A percentile compares a stretch with the other conserved stretches of the same genome.
Evolutionary conservation across 352 stramenopile species (phyloP).

Genomic region (Globisporangium emineosum): DNA sequence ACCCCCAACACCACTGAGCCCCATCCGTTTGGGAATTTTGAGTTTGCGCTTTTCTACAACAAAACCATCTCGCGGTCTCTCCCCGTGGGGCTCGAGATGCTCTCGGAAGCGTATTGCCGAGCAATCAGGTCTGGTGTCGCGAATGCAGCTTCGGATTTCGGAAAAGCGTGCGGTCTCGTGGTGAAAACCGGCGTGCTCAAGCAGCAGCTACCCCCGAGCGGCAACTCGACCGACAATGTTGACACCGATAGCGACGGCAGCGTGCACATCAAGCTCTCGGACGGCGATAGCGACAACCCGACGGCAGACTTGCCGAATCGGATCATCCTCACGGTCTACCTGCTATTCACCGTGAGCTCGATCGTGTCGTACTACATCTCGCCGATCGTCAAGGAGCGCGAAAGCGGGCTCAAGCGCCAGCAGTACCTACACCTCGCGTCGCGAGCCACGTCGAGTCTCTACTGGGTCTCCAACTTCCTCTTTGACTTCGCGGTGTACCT

Average conservation of each 20-base stretch:
- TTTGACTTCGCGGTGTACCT: slow-evolving; percentile 58
- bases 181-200: slow-evolving; percentile 56
- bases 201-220: background rate
- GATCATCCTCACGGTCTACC: slow-evolving; percentile 91
- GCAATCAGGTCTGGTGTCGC: slow-evolving; percentile 9
- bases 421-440: slow-evolving; percentile 71
- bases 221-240: background rate
- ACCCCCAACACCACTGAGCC: slow-evolving; percentile 2
- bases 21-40: slow-evolving; percentile 7
- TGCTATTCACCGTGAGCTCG: slow-evolving; percentile 58
- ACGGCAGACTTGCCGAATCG: slow-evolving; percentile 43
- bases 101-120: slow-evolving; percentile 63
- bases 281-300: background rate
- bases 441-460: slow-evolving; percentile 40
- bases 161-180: slow-evolving; percentile 32
- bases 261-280: background rate
- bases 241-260: background rate
- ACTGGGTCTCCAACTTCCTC: slow-evolving; percentile 67
- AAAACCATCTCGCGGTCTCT: slow-evolving; percentile 53
- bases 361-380: slow-evolving; percentile 67
- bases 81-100: slow-evolving; percentile 54
- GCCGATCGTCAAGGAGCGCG: slow-evolving; percentile 64
- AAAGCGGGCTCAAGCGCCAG: slow-evolving; percentile 64
- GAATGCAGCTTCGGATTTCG: background rate
- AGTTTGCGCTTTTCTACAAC: slow-evolving; percentile 71